phyloP scores from a whole-genome alignment of 1,284 basidiomycete genomes.

The Peniophora sp. region DNA sequence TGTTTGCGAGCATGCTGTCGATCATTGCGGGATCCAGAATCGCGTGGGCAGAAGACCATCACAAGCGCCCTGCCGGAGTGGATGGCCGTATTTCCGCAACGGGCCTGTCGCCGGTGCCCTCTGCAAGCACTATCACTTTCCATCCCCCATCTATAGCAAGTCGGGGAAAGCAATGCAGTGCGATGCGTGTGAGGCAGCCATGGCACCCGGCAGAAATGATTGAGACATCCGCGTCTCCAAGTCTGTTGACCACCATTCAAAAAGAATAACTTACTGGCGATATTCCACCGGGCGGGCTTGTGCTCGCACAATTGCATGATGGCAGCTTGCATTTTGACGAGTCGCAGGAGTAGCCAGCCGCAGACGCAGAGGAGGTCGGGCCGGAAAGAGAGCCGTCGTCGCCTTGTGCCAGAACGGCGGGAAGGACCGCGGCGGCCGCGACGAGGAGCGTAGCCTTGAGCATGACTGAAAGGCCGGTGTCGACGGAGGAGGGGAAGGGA shows the following conservation, averaged over 20 bases:
- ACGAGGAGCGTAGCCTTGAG: conserved; percentile 28
- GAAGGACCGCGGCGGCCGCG: conserved; percentile 15
- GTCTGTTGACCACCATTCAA: background rate
- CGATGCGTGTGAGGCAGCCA: too few relatives aligned
- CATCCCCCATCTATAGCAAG: too few relatives aligned
- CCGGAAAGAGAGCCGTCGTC: conserved; percentile 36
- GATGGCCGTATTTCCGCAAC: too few relatives aligned
- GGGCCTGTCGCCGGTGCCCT: too few relatives aligned
- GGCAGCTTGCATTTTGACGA: conserved; percentile 58
- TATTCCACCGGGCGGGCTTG: conserved; percentile 63
- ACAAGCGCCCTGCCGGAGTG: too few relatives aligned
- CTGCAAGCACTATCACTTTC: too few relatives aligned
- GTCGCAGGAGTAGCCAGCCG: conserved; percentile 67
- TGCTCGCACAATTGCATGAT: conserved; percentile 65
- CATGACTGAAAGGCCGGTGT: conserved; percentile 16
- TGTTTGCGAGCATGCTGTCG: background rate
- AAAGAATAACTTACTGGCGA: conserved; percentile 38
- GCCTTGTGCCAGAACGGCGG: conserved; percentile 37
- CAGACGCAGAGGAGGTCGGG: conserved; percentile 36
- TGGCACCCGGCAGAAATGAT: too few relatives aligned
- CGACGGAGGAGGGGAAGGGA: conserved; percentile 4
- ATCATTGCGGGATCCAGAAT: too few relatives aligned
- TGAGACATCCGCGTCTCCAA: background rate
- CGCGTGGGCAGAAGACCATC: too few relatives aligned
- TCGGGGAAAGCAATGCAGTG: too few relatives aligned